Percentiles rank a stretch among this genome's conserved stretches.
Evolutionary conservation across 2,329 filamentous ascomycete species (phyloP).

Genomic region (Trichoderma lentiforme): DNA sequence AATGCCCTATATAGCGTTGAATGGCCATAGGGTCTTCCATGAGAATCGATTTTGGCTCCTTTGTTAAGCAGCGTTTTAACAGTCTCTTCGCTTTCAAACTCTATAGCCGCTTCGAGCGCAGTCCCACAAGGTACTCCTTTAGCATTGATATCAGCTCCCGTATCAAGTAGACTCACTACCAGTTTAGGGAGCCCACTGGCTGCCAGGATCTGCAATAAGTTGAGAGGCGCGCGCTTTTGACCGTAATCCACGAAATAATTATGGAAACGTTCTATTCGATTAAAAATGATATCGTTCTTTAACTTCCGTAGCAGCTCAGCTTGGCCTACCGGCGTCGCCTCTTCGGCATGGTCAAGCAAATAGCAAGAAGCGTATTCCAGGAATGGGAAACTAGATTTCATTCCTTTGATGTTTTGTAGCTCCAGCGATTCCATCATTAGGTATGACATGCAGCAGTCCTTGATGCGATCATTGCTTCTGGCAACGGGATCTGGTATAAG

Average conservation of each 20-base stretch:
- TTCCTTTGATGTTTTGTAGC: background rate
- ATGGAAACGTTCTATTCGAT: background rate
- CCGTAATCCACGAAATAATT: background rate
- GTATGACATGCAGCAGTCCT: background rate
- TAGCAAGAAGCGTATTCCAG: background rate
- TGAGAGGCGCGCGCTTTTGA: background rate
- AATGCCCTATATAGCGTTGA: background rate
- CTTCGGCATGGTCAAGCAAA: background rate
- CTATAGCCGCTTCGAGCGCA: background rate
- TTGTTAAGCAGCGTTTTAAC: background rate
- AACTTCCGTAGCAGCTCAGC: background rate
- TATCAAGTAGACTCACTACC: rapidly evolving
- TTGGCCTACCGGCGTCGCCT: background rate
- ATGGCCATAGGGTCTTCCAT: background rate
- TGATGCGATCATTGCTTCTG: background rate
- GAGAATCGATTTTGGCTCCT: background rate
- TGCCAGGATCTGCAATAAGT: background rate
- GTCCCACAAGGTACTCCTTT: background rate
- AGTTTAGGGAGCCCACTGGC: background rate
- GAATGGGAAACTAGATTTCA: rapidly evolving
- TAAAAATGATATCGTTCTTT: rapidly evolving
- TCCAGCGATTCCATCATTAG: background rate
- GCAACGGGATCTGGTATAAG: background rate
- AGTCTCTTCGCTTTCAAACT: background rate
- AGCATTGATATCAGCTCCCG: background rate